A percentile compares a stretch with the other conserved stretches of the same genome.
Conservation (phyloP, 495 filamentous ascomycete species). For the Apodospora peruviana region DNA sequence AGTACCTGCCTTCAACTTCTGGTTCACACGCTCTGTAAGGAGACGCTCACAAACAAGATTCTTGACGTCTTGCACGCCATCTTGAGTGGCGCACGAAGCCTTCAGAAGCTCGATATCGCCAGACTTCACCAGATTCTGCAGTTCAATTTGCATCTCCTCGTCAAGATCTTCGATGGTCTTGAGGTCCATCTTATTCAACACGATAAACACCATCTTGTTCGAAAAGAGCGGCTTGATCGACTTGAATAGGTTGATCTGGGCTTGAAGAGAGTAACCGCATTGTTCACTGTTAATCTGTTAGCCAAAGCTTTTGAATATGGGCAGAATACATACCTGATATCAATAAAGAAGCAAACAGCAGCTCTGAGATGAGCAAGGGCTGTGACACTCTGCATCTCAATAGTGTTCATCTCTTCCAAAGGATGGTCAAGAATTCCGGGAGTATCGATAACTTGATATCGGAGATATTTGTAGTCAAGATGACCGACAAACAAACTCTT, state of each 20-base stretch:
- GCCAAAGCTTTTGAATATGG: too few species aligned
- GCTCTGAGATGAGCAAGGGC: slow-evolving; percentile 94
- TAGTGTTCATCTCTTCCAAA: slow-evolving; percentile 99
- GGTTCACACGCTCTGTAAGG: slow-evolving; percentile 83
- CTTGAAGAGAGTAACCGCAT: slow-evolving; percentile 88
- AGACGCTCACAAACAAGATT: slow-evolving; percentile 91
- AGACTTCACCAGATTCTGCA: slow-evolving; percentile 74
- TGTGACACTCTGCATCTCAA: slow-evolving; percentile 96
- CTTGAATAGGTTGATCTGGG: slow-evolving; percentile 88
- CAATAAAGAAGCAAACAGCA: slow-evolving; percentile 96
- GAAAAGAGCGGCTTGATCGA: slow-evolving; percentile 94
- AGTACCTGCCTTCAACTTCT: slow-evolving; percentile 89
- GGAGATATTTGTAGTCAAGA: slow-evolving; percentile 88
- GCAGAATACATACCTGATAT: too few species aligned
- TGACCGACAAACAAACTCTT: slow-evolving; percentile 97
- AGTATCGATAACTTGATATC: slow-evolving; percentile 61
- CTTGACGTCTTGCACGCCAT: slow-evolving; percentile 90
- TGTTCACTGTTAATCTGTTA: too few species aligned
- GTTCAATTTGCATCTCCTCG: slow-evolving; percentile 65
- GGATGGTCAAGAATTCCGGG: slow-evolving; percentile 97
- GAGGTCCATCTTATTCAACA: slow-evolving; percentile 97
- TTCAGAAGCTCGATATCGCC: slow-evolving; percentile 87
- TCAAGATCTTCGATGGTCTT: slow-evolving; percentile 84
- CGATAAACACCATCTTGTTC: slow-evolving; percentile 93
- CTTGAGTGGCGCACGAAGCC: slow-evolving; percentile 88